Evolutionary conservation across 2,329 filamentous ascomycete genomes (phyloP), one percentile per base, ranked within the genome.

Genomic region (Alternaria ventricosa): DNA sequence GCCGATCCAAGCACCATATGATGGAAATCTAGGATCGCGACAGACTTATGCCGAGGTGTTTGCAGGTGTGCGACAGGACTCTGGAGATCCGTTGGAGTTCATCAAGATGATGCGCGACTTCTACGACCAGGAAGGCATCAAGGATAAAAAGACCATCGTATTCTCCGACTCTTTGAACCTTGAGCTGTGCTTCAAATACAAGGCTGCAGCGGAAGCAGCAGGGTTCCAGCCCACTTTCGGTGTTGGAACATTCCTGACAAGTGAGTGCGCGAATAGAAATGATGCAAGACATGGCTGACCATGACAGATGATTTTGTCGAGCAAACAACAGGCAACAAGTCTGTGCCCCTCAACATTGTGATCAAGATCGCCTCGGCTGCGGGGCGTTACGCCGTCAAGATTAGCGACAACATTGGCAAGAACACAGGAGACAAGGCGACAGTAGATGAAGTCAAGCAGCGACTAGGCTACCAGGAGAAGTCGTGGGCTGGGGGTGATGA

Each of bases 131-230:
- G 86, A 91, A 70, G 89, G 89, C 5, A 92, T 97, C 79, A 89
- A 85, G 55, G 92, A 91, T 4, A 90, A 90, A 82, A 98, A 98
- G 85, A 89, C 88, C 0, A 91, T 99, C 64, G 95, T 99, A 4
- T 99, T 98, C 78, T 98, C 95, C 0, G 96, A 99, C 80, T 96
- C 94, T 6, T 84, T 99, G 61, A 92, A 98, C 76, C 92, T 97
- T 54, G 94, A 97, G 41, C 88, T 90, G 58, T 97, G 95, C 76
- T 84, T 98, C 54, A 89, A 96, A 79, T 99, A 98, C 83, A 97
- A 97, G 84, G 83, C 88, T 61, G 87, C 93, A 27, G 91, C 94
- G 0, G 93, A 97, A 69, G 87, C 89, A 43, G 88, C 90, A 13
- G 92, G 92, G 2, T 94, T 99, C 80, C 87, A 90, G 64, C 91